Base-by-base conservation (phyloP, 2,329 filamentous ascomycete species). In the Sordariomycetes sp. region DNA sequence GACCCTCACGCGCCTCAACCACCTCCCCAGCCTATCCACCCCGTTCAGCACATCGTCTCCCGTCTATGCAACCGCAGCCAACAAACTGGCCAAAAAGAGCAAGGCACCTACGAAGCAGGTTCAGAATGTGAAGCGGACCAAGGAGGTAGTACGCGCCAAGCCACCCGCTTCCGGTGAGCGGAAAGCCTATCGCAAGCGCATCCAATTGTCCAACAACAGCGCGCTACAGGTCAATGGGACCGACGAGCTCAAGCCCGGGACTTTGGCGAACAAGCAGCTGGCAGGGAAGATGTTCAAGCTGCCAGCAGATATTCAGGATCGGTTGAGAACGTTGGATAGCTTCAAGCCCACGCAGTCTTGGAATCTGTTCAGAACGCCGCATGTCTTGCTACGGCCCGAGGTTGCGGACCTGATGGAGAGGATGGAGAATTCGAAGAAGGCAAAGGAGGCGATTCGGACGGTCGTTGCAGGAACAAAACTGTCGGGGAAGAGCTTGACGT, bases 171-270 rank as follows among this genome's bases (percentile, higher is more conserved):
- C 76, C 4, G 90, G 88, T 44, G 88, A 95, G 68, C 78, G 88
- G 45, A 94, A 87, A 62, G 84, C 85, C 19, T 68, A 85, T 53
- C 79, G 87, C 44, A 94, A 93, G 66, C 79, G 85, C 46, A 85
- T 98, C 49, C 79, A 93, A 39, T 76, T 98, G 40, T 90, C 82
- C 67, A 98, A 96, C 63, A 83, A 85, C 58, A 96, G 94, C 61
- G 92, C 92, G 32, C 65, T 95, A 24, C 75, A 81, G 39, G 82
- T 96, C 7, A 53, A 66, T 17, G 82, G 76, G 9, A 66, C 94
- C 45, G 61, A 69, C 39, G 70, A 80, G 32, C 51, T 94, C 35
- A 68, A 60, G 10, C 53, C 59, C 8, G 63, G 70, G 41, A 72
- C 68, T 28, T 62, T 81, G 59, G 57, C 70, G 14, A 63, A 70